Conservation (phyloP, 768 basidiomycete genomes). For the Gloeostereum incarnatum region DNA sequence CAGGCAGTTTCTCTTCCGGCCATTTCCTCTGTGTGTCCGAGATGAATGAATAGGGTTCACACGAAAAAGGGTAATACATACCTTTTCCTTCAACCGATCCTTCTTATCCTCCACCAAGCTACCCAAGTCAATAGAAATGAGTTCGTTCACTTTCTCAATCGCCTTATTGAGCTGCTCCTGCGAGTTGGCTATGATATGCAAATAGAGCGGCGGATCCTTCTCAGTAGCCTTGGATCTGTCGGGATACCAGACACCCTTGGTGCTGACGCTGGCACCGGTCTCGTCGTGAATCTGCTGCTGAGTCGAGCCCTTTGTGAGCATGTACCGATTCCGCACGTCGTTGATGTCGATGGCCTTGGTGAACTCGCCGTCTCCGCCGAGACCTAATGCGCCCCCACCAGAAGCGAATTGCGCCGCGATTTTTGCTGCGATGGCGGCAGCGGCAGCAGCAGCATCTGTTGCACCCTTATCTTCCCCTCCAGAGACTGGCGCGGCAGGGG, state of each 20-base stretch:
- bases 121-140: conserved; percentile 67
- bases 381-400: conserved; percentile 31
- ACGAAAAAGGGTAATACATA: conserved; percentile 21
- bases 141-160: conserved; percentile 63
- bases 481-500: conserved; percentile 29
- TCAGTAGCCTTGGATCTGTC: conserved; percentile 87
- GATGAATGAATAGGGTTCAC: conserved; percentile 1
- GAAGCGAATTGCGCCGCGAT: conserved; percentile 80
- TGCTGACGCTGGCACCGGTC: conserved; percentile 87
- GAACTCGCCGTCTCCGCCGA: conserved; percentile 62
- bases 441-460: conserved; percentile 64
- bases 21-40: conserved; percentile 66
- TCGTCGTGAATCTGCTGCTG: conserved; percentile 89
- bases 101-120: conserved; percentile 76
- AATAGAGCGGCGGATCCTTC: conserved; percentile 87
- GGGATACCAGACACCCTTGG: conserved; percentile 95
- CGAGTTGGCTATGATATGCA: conserved; percentile 79
- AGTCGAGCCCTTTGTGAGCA: conserved; percentile 89
- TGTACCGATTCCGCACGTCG: conserved; percentile 88
- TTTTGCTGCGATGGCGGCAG: conserved; percentile 88
- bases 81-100: conserved; percentile 58
- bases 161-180: conserved; percentile 59
- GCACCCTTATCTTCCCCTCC: conserved; percentile 53
- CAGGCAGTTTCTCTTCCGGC: conserved; percentile 93
- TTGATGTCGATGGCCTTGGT: conserved; percentile 95